Conservation (phyloP, 2,329 filamentous ascomycete species). For the Fusarium anthophilum region DNA sequence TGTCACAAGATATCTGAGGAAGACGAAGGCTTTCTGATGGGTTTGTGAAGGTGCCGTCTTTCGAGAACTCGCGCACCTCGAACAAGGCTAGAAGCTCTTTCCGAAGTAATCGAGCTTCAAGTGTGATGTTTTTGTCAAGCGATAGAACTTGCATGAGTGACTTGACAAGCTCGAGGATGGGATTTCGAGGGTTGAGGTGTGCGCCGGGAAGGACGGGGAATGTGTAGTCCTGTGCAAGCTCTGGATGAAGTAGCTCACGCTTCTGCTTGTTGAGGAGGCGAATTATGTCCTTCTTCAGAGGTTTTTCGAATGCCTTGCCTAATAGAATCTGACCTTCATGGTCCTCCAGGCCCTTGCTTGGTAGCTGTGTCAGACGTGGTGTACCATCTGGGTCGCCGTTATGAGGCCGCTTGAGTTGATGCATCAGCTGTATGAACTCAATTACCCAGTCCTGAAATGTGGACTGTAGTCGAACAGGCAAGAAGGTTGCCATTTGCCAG, state of each 20-base stretch:
- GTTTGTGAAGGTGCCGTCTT: conserved; percentile 87
- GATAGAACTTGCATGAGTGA: conserved; percentile 90
- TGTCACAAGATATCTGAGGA: conserved; percentile 82
- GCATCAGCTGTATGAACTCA: conserved; percentile 96
- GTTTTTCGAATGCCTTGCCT: conserved; percentile 85
- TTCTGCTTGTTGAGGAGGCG: conserved; percentile 86
- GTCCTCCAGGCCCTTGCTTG: conserved; percentile 66
- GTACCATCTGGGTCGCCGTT: conserved; percentile 61
- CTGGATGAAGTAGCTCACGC: conserved; percentile 87
- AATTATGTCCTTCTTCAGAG: conserved; percentile 87
- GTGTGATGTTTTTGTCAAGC: conserved; percentile 87
- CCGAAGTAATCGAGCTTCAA: conserved; percentile 87
- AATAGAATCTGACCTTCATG: conserved; percentile 73
- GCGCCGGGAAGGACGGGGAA: conserved; percentile 85
- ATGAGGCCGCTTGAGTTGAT: conserved; percentile 77
- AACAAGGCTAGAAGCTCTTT: conserved; percentile 91
- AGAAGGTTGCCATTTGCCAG: conserved; percentile 94
- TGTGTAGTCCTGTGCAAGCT: conserved; percentile 84
- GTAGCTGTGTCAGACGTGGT: conserved; percentile 67
- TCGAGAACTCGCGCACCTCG: conserved; percentile 92
- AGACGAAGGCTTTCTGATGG: conserved; percentile 80
- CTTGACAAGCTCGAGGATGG: conserved; percentile 91
- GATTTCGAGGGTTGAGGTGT: conserved; percentile 66
- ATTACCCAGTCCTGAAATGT: conserved; percentile 93
- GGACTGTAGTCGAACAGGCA: conserved; percentile 81